phyloP scores from a whole-genome alignment of 768 basidiomycete species.

The Pleurotus citrinopileatus region DNA sequence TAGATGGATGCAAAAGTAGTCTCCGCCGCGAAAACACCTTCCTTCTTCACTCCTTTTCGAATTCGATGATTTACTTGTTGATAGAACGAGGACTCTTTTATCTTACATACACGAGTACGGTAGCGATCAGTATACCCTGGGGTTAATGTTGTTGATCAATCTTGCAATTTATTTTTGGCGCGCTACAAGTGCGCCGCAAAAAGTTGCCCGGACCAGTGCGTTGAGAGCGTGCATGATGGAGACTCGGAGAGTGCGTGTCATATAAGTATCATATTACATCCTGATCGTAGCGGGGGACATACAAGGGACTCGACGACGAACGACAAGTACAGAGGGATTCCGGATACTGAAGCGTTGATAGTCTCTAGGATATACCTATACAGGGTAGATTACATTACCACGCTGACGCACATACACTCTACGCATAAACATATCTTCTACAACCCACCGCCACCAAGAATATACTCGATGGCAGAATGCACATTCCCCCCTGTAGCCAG shows the following conservation, averaged over 20 bases:
- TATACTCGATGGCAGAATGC: constrained; percentile 89
- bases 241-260: no score
- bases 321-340: no score
- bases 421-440: constrained; percentile 18
- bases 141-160: constrained; percentile 11
- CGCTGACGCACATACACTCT: not conserved
- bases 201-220: no score
- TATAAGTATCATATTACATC: no score
- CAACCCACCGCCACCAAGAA: constrained; percentile 76
- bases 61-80: constrained; percentile 4
- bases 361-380: no score
- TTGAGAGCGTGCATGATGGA: no score
- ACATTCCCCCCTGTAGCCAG: constrained; percentile 93
- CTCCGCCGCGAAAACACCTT: not conserved
- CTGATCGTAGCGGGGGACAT: no score
- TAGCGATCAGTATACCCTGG: not conserved
- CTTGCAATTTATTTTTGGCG: not conserved
- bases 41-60: not conserved
- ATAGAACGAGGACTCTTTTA: constrained; percentile 6
- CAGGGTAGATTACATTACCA: no score
- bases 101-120: not conserved
- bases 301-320: no score
- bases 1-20: not conserved
- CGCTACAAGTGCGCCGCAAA: no score
- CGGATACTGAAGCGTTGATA: no score